Evolutionary conservation across 371 early-diverging fungal genomes (phyloP), one percentile per base, ranked within the genome.

Genomic region (Blastocladiella emersonii): DNA sequence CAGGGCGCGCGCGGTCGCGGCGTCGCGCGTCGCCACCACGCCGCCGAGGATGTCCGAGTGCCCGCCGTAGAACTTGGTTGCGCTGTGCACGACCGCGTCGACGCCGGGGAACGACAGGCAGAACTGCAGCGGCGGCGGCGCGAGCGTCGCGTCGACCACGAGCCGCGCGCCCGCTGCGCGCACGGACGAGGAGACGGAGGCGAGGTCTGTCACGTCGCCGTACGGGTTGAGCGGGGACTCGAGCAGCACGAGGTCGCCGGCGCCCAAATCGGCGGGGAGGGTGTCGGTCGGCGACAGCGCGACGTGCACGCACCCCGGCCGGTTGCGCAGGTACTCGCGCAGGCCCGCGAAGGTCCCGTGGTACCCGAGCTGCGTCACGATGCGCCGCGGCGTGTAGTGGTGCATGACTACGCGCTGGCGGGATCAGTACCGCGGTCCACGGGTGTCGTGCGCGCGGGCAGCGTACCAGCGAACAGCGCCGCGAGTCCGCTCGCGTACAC

Each of bases 31-130:
- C 21, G 72, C 63, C 63, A 77, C 62, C 5, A 77, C 71, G 44
- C 81, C 81, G 19, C 73, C 76, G 7, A 81, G 66, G 15, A 76
- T 64, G 69, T 79, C 80, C 34, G 71, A 72, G 64, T 79, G 80
- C 3, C 80, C 80, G 51, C 76, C 78, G 0, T 77, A 39, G 41
- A 65, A 78, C 67, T 79, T 79, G 27, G 80, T 79, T 34, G 66
- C 43, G 30, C 67, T 64, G 62, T 79, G 80, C 74, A 78, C 73
- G n/a, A 71, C 77, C n/a, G 75, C 63, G 61, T 78, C 74, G 37
- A 68, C 76, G 25, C 78, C 78, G 61, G 19, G 30, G 34, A 61
- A 34, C 36, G 21, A 32, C 15, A 13, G 30, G 12, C 13, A 12
- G 30, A 39, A 71, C 64, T 69, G 72, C 30, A 80, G 70, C 3